A percentile compares a stretch with the other conserved stretches of the same genome.
Conservation (phyloP, 2,329 filamentous ascomycete species). For the Cyphellophora europaea region DNA sequence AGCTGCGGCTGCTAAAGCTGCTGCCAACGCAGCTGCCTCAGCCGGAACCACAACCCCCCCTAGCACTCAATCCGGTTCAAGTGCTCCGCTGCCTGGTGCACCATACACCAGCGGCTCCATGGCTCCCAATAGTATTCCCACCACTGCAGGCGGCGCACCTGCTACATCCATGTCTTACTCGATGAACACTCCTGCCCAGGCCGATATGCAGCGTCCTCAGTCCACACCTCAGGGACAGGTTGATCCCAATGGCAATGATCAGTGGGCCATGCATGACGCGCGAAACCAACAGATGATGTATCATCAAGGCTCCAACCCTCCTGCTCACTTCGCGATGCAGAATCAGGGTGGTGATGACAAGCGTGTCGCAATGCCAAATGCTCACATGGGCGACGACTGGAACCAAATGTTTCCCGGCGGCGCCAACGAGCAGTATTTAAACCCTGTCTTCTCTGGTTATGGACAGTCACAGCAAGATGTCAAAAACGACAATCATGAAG, state of each 20-base stretch:
- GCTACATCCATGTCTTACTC: constrained; percentile 15
- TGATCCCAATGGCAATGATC: constrained; percentile 19
- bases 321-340: constrained; percentile 18
- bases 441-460: constrained; percentile 54
- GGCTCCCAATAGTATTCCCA: constrained; percentile 16
- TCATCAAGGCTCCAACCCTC: constrained; percentile 13
- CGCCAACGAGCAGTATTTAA: constrained; percentile 57
- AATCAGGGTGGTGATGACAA: constrained; percentile 26
- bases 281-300: constrained; percentile 26
- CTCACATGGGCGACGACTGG: constrained; percentile 58
- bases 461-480: constrained; percentile 57
- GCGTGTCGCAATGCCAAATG: constrained; percentile 45
- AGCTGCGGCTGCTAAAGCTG: constrained; percentile 25
- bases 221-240: constrained; percentile 8
- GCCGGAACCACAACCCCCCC: constrained; percentile 10
- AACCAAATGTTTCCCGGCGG: constrained; percentile 68
- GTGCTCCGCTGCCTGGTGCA: constrained; percentile 14
- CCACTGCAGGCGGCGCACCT: constrained; percentile 13
- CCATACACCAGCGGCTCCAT: constrained; percentile 17
- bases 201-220: constrained; percentile 14
- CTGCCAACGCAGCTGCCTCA: constrained; percentile 6
- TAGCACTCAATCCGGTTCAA: constrained; percentile 12
- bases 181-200: constrained; percentile 14
- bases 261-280: constrained; percentile 35
- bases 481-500: constrained; percentile 40